Evolutionary conservation across 768 basidiomycete species (phyloP), one percentile per base, ranked within the genome.

Genomic region (Lentinula boryana): DNA sequence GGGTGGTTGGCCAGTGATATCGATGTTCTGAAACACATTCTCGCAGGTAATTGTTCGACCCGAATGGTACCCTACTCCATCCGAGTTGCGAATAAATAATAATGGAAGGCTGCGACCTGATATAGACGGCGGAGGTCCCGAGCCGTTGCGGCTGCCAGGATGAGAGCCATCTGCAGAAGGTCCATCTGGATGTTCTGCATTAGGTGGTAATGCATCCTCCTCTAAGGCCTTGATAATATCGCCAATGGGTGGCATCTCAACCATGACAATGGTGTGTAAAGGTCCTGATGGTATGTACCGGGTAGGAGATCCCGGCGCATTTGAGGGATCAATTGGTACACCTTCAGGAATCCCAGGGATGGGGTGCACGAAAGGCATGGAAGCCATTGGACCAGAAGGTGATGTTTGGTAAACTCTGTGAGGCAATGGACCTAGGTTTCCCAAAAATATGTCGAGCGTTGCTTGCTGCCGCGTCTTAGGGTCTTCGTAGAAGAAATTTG

Each of bases 51-150:
- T 85, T 46, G 88, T 89, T 63, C 91, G 83, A 40, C 91, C 91
- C 21, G 93, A 93, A 70, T 93, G 90, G 70, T 93, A 94, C 4
- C 92, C 92, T 33, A 93, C 85, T n/a, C 93, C 91, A 66, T 94
- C 92, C 44, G 77, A 82, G 15, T 87, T 78, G 35, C 92, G 85
- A 60, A 94, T 92, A 69, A 94, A 93, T 41, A 94, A 70, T 65
- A 94, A 68, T 0, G 92, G 92, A 4, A 94, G 76, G 64, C 80
- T 89, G 56, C 87, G 83, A 7, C 88, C 87, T 2, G 84, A 70
- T 52, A 91, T 82, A n/a, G 84, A 75, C 33, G 84, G 68, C 48
- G 80, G 75, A 16, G 81, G 74, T 62, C 64, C 50, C 51, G 53
- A 55, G 61, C 63, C 65, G 58, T 62, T 56, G 50, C 61, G n/a